Evolutionary conservation across 371 early-diverging fungal genomes (phyloP).

Genomic region (Rhizomucor pusillus): DNA sequence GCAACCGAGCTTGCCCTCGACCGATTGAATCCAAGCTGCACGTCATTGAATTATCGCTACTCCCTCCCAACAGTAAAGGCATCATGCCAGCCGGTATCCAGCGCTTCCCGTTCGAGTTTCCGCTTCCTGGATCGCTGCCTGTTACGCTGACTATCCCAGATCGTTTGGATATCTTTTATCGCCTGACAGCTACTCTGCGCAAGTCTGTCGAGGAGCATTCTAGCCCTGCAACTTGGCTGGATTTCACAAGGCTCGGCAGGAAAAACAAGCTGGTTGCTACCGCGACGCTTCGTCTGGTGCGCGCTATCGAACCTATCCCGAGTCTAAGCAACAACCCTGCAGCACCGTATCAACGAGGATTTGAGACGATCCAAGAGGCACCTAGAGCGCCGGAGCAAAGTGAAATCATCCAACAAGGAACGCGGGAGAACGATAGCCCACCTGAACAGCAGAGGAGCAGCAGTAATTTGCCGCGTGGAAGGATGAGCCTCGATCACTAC

Average conservation of each 20-base stretch:
- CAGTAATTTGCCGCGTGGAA: constrained; percentile 1
- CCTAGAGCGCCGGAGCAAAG: neutral
- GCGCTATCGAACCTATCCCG: constrained; percentile 13
- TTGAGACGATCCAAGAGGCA: neutral
- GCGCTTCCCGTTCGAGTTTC: constrained; percentile 46
- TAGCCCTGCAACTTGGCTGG: constrained; percentile 3
- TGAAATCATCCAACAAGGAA: neutral
- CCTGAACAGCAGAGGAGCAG: neutral
- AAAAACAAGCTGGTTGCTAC: constrained; percentile 7
- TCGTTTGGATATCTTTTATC: constrained; percentile 38
- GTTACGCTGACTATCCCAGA: constrained; percentile 23
- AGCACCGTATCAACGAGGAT: neutral
- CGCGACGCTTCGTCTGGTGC: constrained; percentile 4
- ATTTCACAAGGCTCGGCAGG: constrained; percentile 8
- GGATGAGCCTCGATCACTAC: constrained; percentile 14
- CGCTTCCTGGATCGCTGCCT: constrained; percentile 37
- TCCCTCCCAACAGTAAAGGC: constrained; percentile 38
- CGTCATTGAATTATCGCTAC: constrained; percentile 32
- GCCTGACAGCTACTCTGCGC: constrained; percentile 16
- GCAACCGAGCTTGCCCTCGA: constrained; percentile 10
- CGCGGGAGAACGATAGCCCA: neutral
- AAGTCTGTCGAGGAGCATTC: constrained; percentile 2
- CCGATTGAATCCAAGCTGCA: constrained; percentile 35
- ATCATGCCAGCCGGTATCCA: constrained; percentile 43
- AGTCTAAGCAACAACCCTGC: constrained; percentile 6